Percentiles rank a stretch among this genome's conserved stretches.
phyloP scores from a whole-genome alignment of 106 monocot genomes.

The Xerophyta viscosa region DNA sequence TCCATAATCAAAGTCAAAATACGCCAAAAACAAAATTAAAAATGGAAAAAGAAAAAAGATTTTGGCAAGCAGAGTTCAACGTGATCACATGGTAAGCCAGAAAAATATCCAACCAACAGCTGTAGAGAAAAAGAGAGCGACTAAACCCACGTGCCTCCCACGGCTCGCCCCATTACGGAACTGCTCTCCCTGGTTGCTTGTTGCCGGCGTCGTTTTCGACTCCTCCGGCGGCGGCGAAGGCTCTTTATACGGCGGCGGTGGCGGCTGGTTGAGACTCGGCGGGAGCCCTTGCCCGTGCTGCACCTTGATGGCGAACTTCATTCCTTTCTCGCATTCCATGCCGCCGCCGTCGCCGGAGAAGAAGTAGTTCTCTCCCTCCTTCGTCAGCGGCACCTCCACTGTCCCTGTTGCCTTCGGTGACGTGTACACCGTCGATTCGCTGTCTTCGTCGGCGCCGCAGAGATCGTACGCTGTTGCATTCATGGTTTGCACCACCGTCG shows the following conservation, averaged over 20 bases:
- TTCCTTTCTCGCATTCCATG: slow-evolving; percentile 51
- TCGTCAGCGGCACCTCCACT: slow-evolving; percentile 38
- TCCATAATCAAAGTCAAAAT: no score
- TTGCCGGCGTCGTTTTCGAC: not conserved
- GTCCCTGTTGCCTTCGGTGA: slow-evolving; percentile 9
- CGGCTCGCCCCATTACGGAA: not conserved
- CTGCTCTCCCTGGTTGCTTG: slow-evolving; percentile 13
- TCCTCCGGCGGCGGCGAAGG: slow-evolving; percentile 18
- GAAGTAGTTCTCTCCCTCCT: slow-evolving; percentile 50
- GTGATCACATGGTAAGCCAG: no score
- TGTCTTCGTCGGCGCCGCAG: slow-evolving; percentile 56
- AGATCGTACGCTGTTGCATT: slow-evolving; percentile 58
- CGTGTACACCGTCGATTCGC: slow-evolving; percentile 20
- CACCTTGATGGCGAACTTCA: slow-evolving; percentile 64
- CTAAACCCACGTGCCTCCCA: not conserved
- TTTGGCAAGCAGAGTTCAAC: no score
- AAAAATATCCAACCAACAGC: not conserved
- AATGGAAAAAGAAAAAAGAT: no score
- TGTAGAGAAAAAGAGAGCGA: not conserved
- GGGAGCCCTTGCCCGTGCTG: slow-evolving; percentile 44
- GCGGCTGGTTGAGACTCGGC: slow-evolving; percentile 28
- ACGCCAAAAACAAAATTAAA: no score
- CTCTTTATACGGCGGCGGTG: slow-evolving; percentile 22
- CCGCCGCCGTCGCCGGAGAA: slow-evolving; percentile 60
- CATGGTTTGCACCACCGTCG: slow-evolving; percentile 60